Evolutionary conservation across 495 filamentous ascomycete species (phyloP), one percentile per base, ranked within the genome.

Genomic region (Hyaloscypha finlandica): DNA sequence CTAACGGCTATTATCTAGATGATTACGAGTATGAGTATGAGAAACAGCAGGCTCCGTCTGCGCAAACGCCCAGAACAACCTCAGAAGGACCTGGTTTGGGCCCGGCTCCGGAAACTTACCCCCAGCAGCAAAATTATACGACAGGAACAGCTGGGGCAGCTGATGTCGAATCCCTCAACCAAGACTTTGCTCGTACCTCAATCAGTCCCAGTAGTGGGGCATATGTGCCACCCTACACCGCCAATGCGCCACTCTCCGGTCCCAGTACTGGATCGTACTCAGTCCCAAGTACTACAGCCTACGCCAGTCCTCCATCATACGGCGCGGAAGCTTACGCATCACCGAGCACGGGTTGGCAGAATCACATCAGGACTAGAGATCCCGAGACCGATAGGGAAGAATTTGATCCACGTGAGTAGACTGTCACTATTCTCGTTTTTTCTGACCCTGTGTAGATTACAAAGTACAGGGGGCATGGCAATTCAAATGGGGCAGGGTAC

Each of bases 321-420:
- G 6, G 42, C 42, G 16, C 4, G 4, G 8, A 48, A 48, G 42
- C 42, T 37, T 48, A 48, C 42, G 6, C 16, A 12, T 14, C 42
- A 16, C 42, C 42, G 16, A 48, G 11, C 1, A 48, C 16, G 1
- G 42, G 0, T 12, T 16, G 42, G 42, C 42, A 48, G 6, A 48
- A 48, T 3, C 42, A 33, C 6, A 37, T 59, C 19, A 35, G 14
- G 30, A 59, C 56, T 3, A 59, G 32, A 37, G n/a, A 59, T 37
- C 56, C 56, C 0, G 19, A 14, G 6, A 59, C 22, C 2, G 31
- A 59, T 8, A 31, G 25, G 19, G 56, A 33, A 37, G 51, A 19
- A 20, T 63, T 63, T 51, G 61, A 63, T 30, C 22, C 22, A 63
- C 48, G 61, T 53, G 25, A 63, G 61, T 48, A 48, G 9, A 19